A percentile compares a stretch with the other conserved stretches of the same genome.
Conservation (phyloP, 176 grass and related monocot species). For the Areca catechu region DNA sequence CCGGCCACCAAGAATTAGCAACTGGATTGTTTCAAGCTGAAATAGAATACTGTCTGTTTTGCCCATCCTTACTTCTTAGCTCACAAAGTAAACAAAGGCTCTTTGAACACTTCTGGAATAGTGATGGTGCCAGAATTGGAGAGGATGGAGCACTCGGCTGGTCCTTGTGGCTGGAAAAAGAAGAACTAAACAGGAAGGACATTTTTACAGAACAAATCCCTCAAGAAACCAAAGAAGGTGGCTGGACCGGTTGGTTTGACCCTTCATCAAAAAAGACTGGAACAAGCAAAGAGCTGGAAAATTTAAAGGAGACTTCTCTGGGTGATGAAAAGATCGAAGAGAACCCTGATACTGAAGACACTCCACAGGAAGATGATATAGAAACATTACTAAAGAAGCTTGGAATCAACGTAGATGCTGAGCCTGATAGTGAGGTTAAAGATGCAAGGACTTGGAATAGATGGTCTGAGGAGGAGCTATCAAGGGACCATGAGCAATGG, state of each 20-base stretch:
- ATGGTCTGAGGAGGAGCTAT: slow-evolving; percentile 75
- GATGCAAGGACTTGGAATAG: slow-evolving; percentile 88
- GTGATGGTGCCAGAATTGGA: slow-evolving; percentile 61
- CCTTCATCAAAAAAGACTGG: slow-evolving; percentile 35
- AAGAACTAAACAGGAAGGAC: slow-evolving; percentile 62
- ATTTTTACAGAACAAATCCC: slow-evolving; percentile 42
- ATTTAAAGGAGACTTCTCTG: slow-evolving; percentile 26
- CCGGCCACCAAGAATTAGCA: slow-evolving; percentile 81
- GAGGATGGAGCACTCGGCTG: slow-evolving; percentile 84
- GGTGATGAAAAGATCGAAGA: slow-evolving; percentile 38
- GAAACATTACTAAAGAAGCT: slow-evolving; percentile 87
- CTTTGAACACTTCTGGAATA: slow-evolving; percentile 98
- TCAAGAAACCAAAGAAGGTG: slow-evolving; percentile 53
- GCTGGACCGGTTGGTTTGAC: slow-evolving; percentile 97
- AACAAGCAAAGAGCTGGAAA: slow-evolving; percentile 15
- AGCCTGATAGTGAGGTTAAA: slow-evolving; percentile 80
- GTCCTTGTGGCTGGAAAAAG: slow-evolving; percentile 87
- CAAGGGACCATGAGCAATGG: slow-evolving; percentile 72
- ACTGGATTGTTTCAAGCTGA: slow-evolving; percentile 91
- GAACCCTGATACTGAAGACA: slow-evolving; percentile 39
- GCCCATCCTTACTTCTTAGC: slow-evolving; percentile 57
- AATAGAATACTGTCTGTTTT: slow-evolving; percentile 80
- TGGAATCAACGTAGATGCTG: slow-evolving; percentile 73
- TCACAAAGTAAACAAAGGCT: slow-evolving; percentile 76
- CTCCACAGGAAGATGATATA: slow-evolving; percentile 59